Conservation (phyloP, 164 flowering plant genomes). For the Umbellularia californica region DNA sequence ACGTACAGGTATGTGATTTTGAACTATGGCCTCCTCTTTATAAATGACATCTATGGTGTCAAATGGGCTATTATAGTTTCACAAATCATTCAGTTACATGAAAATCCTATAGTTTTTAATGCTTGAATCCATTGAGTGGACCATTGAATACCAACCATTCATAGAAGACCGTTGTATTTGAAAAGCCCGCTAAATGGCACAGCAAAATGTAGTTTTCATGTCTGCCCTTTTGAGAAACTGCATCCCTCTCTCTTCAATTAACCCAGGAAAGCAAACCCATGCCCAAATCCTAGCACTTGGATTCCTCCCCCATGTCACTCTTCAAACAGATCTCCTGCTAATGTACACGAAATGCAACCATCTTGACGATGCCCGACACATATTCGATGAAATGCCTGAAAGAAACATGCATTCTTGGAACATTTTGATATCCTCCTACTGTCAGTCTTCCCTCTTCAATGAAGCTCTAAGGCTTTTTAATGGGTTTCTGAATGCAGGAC, state of each 20-base stretch:
- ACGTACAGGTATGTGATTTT: constrained; percentile 45
- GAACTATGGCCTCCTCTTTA: constrained; percentile 29
- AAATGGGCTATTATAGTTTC: too few species aligned
- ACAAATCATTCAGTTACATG: too few species aligned
- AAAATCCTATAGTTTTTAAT: too few species aligned
- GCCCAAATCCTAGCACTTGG: constrained; percentile 32
- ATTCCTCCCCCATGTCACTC: constrained; percentile 32
- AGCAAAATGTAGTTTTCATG: constrained; percentile 11
- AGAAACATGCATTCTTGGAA: constrained; percentile 59
- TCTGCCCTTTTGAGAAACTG: constrained; percentile 36
- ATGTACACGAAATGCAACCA: constrained; percentile 32
- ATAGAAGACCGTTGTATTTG: not conserved
- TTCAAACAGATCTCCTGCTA: constrained; percentile 47
- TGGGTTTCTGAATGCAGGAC: constrained; percentile 27
- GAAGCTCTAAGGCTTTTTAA: constrained; percentile 28
- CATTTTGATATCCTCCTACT: constrained; percentile 41
- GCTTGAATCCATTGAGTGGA: not conserved
- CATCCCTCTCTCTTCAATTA: constrained; percentile 20
- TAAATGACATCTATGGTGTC: too few species aligned
- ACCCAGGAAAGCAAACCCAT: constrained; percentile 39
- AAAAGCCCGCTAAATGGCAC: constrained; percentile 12
- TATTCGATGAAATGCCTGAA: constrained; percentile 40
- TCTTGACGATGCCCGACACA: constrained; percentile 29
- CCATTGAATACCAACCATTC: not conserved
- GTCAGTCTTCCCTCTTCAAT: constrained; percentile 18